Base-by-base conservation (phyloP, 148 eudicot genomes). In the Oxyria digyna region DNA sequence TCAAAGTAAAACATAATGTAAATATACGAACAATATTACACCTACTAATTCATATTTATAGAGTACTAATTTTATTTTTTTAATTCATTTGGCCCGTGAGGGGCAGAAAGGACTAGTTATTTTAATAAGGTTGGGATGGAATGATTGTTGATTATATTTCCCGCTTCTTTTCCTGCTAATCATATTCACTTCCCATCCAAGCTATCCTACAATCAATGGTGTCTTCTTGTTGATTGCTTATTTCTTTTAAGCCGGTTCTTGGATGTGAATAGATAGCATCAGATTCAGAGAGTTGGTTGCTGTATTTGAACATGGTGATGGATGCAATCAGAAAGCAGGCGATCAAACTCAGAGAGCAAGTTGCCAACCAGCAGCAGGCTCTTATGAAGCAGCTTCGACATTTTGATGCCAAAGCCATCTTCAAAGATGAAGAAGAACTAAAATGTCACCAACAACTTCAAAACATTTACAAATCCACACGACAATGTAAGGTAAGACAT, bases 281-380 rank as follows among this genome's bases (percentile, higher is more conserved):
- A 14, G 50, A 46, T n/a, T n/a, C n/a, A n/a, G n/a, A n/a, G 50
- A 46, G 3, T 40, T 40, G 50, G 20, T 46, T 46, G 42, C 20
- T 46, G 50, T 46, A 21, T 1, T 46, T 46, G 2, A n/a, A 45
- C 20, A 45, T 45, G 20, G 18, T 45, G 5, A 91, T 88, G 91
- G 95, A 91, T 65, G 87, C 97, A 67, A 77, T 88, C 20, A 86
- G 81, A 78, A 91, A 80, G 80, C 97, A 91, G 82, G 91, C 91
- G 52, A 88, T 80, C 73, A 88, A 86, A 84, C 70, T 91, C 55
- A 83, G 87, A 62, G 89, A 88, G 62, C 97, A 88, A 80, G 95
- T 91, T 31, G 81, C 95, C 21, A 88, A 82, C 72, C 97, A 91
- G 43, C 97, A 91, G 26, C 95, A 91, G 89, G 88, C 85, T 32